These are phyloP conservation scores for Leishmania mexicana DNA, from an alignment of 208 protist species.

Conservation along the genomic window DNA sequence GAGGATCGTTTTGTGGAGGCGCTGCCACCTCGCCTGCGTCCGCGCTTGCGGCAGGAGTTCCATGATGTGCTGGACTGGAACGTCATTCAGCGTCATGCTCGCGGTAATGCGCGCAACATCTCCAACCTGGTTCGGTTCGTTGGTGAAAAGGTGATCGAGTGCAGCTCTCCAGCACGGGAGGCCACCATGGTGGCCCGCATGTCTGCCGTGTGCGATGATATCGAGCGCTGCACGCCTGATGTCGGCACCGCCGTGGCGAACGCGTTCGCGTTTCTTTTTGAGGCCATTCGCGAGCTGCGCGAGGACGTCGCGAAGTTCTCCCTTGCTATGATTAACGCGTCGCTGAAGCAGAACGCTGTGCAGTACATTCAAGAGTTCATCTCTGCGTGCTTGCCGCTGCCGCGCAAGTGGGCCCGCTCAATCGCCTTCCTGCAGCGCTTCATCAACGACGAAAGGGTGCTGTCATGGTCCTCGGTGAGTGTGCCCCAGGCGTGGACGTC, in stretches of 20 bases:
- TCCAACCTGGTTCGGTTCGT: slow-evolving; percentile 66
- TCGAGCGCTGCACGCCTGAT: slow-evolving; percentile 53
- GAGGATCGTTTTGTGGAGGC: slow-evolving; percentile 66
- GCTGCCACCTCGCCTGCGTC: slow-evolving; percentile 63
- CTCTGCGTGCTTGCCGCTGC: slow-evolving; percentile 49
- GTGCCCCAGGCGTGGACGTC: slow-evolving; percentile 40
- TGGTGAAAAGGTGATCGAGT: slow-evolving; percentile 61
- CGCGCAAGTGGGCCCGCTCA: slow-evolving; percentile 58
- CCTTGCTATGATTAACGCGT: slow-evolving; percentile 51
- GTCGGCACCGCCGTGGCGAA: slow-evolving; percentile 67
- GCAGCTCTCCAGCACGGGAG: slow-evolving; percentile 63
- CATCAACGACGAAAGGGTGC: slow-evolving; percentile 45
- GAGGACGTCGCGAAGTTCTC: slow-evolving; percentile 73
- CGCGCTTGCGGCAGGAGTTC: slow-evolving; percentile 66
- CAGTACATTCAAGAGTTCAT: slow-evolving; percentile 80
- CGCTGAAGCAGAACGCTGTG: slow-evolving; percentile 68
- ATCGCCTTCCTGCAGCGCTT: slow-evolving; percentile 59
- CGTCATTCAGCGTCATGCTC: slow-evolving; percentile 44
- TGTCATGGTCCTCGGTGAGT: slow-evolving; percentile 34
- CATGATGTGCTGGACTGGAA: slow-evolving; percentile 82
- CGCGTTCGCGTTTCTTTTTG: slow-evolving; percentile 71
- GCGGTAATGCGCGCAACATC: slow-evolving; percentile 50
- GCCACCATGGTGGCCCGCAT: slow-evolving; percentile 39
- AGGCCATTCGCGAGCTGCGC: slow-evolving; percentile 56
- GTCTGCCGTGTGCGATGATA: slow-evolving; percentile 39